A percentile compares a stretch with the other conserved stretches of the same genome.
These are phyloP conservation scores for Aspergillus uvarum DNA, from an alignment of 2,329 filamentous ascomycete species.

Conservation along the genomic window DNA sequence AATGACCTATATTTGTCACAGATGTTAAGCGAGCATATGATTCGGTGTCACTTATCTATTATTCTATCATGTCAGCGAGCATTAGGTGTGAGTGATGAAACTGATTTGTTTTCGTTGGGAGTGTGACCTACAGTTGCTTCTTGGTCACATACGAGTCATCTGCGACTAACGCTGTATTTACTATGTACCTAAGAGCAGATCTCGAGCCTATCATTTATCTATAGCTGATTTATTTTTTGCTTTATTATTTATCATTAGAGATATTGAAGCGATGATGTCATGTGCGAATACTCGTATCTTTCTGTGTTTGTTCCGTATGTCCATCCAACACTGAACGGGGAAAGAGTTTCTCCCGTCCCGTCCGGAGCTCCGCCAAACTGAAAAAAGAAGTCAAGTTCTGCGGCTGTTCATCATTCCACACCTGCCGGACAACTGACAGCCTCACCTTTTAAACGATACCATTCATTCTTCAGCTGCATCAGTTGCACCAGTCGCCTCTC, in stretches of 20 bases:
- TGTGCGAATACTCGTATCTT: neutral
- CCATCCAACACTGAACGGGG: neutral
- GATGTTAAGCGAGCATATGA: conserved; percentile 36
- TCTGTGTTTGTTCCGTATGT: neutral
- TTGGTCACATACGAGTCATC: conserved; percentile 21
- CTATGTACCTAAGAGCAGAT: conserved; percentile 30
- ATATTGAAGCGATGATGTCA: neutral
- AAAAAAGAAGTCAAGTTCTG: neutral
- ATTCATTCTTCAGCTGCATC: neutral
- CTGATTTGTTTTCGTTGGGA: conserved; percentile 13
- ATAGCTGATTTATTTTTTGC: conserved; percentile 23
- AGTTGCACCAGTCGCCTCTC: neutral
- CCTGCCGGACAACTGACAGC: neutral
- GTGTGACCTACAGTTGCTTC: conserved; percentile 10
- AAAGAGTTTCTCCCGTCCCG: neutral
- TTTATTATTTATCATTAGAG: neutral
- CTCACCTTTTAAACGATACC: neutral
- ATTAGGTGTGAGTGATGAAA: conserved; percentile 36
- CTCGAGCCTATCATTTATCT: conserved; percentile 13
- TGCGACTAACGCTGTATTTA: conserved; percentile 25
- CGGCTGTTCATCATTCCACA: neutral
- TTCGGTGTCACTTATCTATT: conserved; percentile 22
- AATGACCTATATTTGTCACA: conserved; percentile 21
- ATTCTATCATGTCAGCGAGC: conserved; percentile 32
- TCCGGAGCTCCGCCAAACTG: neutral